phyloP scores from a whole-genome alignment of 495 filamentous ascomycete species.

The Penicillium bialowiezense region DNA sequence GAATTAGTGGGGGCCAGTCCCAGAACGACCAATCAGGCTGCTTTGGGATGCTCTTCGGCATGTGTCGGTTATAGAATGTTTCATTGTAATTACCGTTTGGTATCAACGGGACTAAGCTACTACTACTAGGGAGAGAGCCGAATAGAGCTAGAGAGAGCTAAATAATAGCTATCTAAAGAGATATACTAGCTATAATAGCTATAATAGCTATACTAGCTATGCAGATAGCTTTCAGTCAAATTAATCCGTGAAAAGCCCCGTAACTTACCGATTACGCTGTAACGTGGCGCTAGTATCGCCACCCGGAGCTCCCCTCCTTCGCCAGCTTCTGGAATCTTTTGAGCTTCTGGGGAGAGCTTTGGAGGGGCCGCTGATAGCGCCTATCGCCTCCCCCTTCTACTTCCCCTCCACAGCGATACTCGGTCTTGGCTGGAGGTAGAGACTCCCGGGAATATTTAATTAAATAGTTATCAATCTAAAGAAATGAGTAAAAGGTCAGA shows the following conservation, averaged over 20 bases:
- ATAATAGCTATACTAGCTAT: too few relatives aligned
- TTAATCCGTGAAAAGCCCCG: too few relatives aligned
- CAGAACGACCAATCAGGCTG: conserved; percentile 19
- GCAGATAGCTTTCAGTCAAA: too few relatives aligned
- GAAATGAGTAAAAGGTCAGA: neutral
- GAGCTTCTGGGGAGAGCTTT: conserved; percentile 30
- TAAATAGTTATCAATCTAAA: neutral
- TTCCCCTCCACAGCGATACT: too few relatives aligned
- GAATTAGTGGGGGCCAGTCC: neutral
- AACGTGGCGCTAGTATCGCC: conserved; percentile 23
- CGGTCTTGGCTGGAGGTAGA: too few relatives aligned
- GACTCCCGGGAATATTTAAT: too few relatives aligned
- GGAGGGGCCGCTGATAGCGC: conserved; percentile 34
- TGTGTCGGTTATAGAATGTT: conserved; percentile 23
- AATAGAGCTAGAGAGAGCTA: conserved; percentile 13
- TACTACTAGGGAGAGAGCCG: too few relatives aligned
- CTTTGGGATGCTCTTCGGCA: conserved; percentile 27
- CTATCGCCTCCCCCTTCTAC: conserved; percentile 13
- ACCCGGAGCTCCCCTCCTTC: conserved; percentile 31
- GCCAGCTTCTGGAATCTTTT: conserved; percentile 25
- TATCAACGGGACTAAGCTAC: too few relatives aligned
- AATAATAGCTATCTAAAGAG: neutral
- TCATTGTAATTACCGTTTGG: too few relatives aligned
- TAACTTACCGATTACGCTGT: neutral
- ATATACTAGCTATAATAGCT: neutral